Evolutionary conservation across 345 rosid species (phyloP).

Genomic region (Viola odorata): DNA sequence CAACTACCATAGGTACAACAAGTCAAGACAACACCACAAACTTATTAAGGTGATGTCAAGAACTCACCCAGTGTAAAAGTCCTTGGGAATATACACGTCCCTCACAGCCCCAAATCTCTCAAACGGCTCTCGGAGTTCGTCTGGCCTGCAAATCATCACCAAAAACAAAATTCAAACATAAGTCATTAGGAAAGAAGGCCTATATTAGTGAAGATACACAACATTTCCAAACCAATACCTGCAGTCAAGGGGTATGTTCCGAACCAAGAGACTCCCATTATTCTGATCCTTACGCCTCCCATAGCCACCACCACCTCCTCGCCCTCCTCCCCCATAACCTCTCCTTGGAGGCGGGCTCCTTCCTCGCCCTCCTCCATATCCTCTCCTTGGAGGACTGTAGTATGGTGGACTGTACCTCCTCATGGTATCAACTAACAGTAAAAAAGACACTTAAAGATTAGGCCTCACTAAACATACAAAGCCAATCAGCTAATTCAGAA

Average conservation of each 20-base stretch:
- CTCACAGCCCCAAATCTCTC: slow-evolving; percentile 87
- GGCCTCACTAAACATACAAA: background rate
- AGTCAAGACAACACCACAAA: too few relatives aligned
- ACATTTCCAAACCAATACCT: slow-evolving; percentile 31
- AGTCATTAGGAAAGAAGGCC: too few relatives aligned
- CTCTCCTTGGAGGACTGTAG: slow-evolving; percentile 90
- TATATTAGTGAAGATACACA: too few relatives aligned
- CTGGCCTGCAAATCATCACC: slow-evolving; percentile 49
- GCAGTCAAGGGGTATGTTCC: slow-evolving; percentile 93
- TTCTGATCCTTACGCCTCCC: slow-evolving; percentile 73
- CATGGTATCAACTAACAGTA: slow-evolving; percentile 35
- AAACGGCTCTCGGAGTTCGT: slow-evolving; percentile 77
- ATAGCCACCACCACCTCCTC: slow-evolving; percentile 58
- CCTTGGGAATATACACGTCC: slow-evolving; percentile 90
- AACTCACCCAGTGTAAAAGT: slow-evolving; percentile 85
- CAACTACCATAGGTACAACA: too few relatives aligned
- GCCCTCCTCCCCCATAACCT: slow-evolving; percentile 67
- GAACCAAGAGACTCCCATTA: slow-evolving; percentile 81
- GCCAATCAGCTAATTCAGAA: too few relatives aligned
- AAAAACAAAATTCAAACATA: background rate
- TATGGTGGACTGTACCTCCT: slow-evolving; percentile 82
- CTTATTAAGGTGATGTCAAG: background rate
- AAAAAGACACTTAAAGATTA: background rate
- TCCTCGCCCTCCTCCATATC: slow-evolving; percentile 44
- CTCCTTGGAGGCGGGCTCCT: slow-evolving; percentile 72